Percentiles rank a stretch among this genome's conserved stretches.
phyloP scores from a whole-genome alignment of 2,329 filamentous ascomycete species.

The Fusarium sp. region DNA sequence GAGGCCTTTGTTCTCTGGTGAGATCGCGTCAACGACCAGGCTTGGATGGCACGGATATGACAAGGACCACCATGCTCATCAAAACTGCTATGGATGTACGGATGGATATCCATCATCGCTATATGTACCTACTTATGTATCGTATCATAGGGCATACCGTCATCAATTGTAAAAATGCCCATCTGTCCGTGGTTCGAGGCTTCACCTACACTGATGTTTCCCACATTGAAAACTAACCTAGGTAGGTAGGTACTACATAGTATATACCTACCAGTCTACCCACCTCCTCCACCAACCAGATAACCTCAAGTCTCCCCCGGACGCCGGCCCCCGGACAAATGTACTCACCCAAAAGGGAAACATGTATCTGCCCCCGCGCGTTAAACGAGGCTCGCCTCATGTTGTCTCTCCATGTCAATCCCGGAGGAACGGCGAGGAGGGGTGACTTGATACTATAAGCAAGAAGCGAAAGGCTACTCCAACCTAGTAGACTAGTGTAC shows the following conservation, averaged over 20 bases:
- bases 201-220: not conserved
- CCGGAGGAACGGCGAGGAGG: constrained; percentile 38
- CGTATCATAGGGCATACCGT: not conserved
- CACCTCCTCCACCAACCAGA: constrained; percentile 39
- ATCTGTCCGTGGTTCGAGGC: constrained; percentile 36
- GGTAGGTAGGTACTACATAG: too few species aligned
- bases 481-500: constrained; percentile 1
- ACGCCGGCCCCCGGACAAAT: constrained; percentile 23
- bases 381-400: constrained; percentile 1
- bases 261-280: constrained; percentile 8
- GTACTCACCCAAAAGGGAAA: constrained; percentile 35
- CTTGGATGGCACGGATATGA: constrained; percentile 22
- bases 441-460: constrained; percentile 6
- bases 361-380: constrained; percentile 21
- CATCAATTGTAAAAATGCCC: constrained; percentile 23
- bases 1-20: constrained; percentile 16
- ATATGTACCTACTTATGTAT: not conserved
- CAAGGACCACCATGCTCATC: not conserved
- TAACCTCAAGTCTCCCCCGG: constrained; percentile 27
- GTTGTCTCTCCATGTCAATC: constrained; percentile 24
- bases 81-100: not conserved
- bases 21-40: constrained; percentile 25
- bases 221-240: too few species aligned
- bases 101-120: not conserved
- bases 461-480: constrained; percentile 3